phyloP scores from a whole-genome alignment of 164 flowering plant genomes.

The Nymphaea colorata region DNA sequence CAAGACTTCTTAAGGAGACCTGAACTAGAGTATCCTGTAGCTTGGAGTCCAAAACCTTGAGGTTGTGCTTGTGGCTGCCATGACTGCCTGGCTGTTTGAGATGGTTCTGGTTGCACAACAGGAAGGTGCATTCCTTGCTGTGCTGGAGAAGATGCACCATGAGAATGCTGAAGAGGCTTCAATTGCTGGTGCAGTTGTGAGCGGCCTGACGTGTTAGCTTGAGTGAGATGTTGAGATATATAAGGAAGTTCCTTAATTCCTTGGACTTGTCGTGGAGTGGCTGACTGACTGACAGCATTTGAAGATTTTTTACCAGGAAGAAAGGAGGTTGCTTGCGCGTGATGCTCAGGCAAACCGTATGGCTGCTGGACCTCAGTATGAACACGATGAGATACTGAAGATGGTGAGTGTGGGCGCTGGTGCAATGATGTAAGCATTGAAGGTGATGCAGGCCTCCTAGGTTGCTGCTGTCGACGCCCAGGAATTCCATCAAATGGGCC shows the following conservation, averaged over 20 bases:
- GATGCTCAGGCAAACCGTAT: conserved; percentile 22
- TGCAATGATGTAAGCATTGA: conserved; percentile 26
- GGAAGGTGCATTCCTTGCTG: neutral
- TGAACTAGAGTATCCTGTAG: conserved; percentile 10
- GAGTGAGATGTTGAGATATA: neutral
- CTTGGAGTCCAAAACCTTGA: conserved; percentile 12
- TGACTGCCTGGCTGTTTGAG: conserved; percentile 19
- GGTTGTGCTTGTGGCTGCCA: conserved; percentile 15
- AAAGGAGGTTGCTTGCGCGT: conserved; percentile 16
- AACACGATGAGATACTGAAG: conserved; percentile 3
- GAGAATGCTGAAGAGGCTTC: conserved; percentile 17
- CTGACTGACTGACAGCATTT: conserved; percentile 16
- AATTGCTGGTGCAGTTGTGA: conserved; percentile 7
- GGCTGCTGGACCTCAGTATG: neutral
- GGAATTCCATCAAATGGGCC: conserved; percentile 16
- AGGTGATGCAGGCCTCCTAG: conserved; percentile 30
- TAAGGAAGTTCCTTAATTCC: conserved; percentile 10
- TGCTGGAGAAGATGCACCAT: conserved; percentile 12
- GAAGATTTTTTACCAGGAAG: conserved; percentile 30
- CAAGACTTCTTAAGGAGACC: conserved; percentile 11
- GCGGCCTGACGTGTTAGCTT: conserved; percentile 13
- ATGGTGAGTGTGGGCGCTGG: conserved; percentile 33
- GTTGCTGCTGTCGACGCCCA: conserved; percentile 13
- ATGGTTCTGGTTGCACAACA: conserved; percentile 11
- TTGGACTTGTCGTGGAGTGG: conserved; percentile 12